A percentile compares a stretch with the other conserved stretches of the same genome.
These are phyloP conservation scores for Kockiozyma suomiensis DNA, from an alignment of 805 yeast species.

Conservation along the genomic window DNA sequence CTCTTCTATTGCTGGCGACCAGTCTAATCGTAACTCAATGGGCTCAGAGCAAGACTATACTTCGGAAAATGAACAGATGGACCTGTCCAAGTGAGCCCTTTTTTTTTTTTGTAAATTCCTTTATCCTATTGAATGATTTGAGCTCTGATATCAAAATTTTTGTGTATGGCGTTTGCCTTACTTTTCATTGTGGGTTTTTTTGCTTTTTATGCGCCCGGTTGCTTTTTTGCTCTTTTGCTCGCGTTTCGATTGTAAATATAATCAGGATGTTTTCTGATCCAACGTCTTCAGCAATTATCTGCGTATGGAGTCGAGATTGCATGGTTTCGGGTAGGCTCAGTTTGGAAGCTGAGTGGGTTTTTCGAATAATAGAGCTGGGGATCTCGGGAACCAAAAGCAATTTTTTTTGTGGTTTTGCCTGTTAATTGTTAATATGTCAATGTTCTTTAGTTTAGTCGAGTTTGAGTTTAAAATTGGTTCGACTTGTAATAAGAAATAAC, in stretches of 20 bases:
- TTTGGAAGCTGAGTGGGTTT: too few relatives aligned
- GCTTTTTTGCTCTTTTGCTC: not conserved
- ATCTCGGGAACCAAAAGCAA: too few relatives aligned
- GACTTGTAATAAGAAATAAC: too few relatives aligned
- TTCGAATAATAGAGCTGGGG: too few relatives aligned
- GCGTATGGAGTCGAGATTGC: too few relatives aligned
- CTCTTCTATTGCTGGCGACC: not conserved
- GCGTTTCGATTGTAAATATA: not conserved
- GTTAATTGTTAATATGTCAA: too few relatives aligned
- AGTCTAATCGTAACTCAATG: conserved; percentile 14
- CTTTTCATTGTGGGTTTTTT: not conserved
- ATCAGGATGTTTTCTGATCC: not conserved
- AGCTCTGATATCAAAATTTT: too few relatives aligned
- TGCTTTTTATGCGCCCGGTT: not conserved
- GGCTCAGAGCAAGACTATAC: conserved; percentile 21
- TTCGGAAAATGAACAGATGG: conserved; percentile 17
- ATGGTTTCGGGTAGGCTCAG: too few relatives aligned
- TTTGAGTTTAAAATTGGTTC: too few relatives aligned
- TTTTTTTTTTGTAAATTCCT: not conserved
- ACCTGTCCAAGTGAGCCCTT: conserved; percentile 5
- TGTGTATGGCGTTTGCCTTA: not conserved
- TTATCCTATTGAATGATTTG: too few relatives aligned
- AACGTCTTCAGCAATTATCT: not conserved
- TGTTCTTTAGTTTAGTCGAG: too few relatives aligned
- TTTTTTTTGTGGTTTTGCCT: too few relatives aligned